A percentile compares a stretch with the other conserved stretches of the same genome.
These are phyloP conservation scores for Vararia minispora DNA, from an alignment of 768 basidiomycete genomes.

Conservation along the genomic window DNA sequence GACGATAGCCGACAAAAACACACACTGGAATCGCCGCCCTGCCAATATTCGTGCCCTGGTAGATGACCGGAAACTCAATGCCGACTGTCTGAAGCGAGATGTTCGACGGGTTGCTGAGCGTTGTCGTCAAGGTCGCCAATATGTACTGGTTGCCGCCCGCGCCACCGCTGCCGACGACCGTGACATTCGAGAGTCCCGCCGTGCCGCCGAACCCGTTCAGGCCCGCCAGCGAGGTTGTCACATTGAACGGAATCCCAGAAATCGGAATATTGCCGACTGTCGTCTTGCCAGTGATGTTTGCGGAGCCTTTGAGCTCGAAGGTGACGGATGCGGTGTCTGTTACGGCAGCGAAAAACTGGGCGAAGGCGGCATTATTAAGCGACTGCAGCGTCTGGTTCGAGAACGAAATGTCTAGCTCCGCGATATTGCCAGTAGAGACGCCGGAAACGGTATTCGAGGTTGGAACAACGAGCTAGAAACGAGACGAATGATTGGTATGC, in stretches of 20 bases:
- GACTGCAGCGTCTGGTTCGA: constrained; percentile 43
- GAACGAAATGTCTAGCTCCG: constrained; percentile 46
- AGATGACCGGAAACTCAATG: constrained; percentile 48
- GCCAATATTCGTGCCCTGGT: constrained; percentile 44
- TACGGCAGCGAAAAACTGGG: constrained; percentile 45
- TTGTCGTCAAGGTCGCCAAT: constrained; percentile 43
- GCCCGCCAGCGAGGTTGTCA: constrained; percentile 43
- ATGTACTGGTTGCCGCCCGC: constrained; percentile 49
- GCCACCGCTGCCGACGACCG: constrained; percentile 55
- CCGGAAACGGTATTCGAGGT: constrained; percentile 38
- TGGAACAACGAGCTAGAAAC: constrained; percentile 38
- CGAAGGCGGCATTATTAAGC: constrained; percentile 42
- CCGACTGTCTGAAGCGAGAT: constrained; percentile 48
- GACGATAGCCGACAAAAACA: background rate
- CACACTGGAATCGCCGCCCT: constrained; percentile 47
- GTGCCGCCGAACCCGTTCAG: constrained; percentile 48
- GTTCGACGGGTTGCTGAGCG: constrained; percentile 57
- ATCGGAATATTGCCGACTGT: constrained; percentile 59
- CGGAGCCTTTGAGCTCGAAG: constrained; percentile 43
- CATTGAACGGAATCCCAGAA: constrained; percentile 49
- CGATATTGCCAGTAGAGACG: constrained; percentile 62
- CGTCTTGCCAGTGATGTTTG: constrained; percentile 49
- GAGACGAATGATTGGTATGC: background rate
- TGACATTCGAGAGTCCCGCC: constrained; percentile 42
- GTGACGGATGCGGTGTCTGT: constrained; percentile 34